Conservation (phyloP, 441 rosid genomes). For the Jatropha podagrica region DNA sequence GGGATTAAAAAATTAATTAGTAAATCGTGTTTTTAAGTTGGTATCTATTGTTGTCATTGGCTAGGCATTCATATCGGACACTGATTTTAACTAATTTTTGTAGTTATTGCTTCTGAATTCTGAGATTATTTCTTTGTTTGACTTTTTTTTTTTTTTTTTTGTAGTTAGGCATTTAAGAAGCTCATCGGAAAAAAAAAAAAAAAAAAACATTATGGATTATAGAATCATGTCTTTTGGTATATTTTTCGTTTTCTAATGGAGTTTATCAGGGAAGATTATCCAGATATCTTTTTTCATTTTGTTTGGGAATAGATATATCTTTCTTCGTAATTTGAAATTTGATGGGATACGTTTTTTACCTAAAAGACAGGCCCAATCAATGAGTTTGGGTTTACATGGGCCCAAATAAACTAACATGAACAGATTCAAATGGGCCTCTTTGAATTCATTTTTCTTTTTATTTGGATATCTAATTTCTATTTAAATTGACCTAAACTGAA, state of each 20-base stretch:
- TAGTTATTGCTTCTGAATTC: background rate
- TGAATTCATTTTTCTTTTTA: background rate
- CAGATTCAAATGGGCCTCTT: background rate
- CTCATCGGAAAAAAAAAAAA: too few species aligned
- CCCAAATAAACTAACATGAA: background rate
- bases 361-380: background rate
- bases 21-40: background rate
- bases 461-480: background rate
- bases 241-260: too few species aligned
- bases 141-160: too few species aligned
- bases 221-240: too few species aligned
- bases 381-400: background rate
- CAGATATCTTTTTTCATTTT: too few species aligned
- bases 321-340: too few species aligned
- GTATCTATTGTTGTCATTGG: conserved; percentile 1
- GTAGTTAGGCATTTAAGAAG: too few species aligned
- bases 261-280: too few species aligned
- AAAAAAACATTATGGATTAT: too few species aligned
- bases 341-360: too few species aligned
- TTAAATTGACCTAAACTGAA: background rate
- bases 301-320: too few species aligned
- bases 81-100: background rate
- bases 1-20: background rate
- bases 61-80: background rate
- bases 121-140: too few species aligned